These are phyloP conservation scores for Tetrapisispora phaffii DNA, from an alignment of 805 yeast species.

Conservation along the genomic window DNA sequence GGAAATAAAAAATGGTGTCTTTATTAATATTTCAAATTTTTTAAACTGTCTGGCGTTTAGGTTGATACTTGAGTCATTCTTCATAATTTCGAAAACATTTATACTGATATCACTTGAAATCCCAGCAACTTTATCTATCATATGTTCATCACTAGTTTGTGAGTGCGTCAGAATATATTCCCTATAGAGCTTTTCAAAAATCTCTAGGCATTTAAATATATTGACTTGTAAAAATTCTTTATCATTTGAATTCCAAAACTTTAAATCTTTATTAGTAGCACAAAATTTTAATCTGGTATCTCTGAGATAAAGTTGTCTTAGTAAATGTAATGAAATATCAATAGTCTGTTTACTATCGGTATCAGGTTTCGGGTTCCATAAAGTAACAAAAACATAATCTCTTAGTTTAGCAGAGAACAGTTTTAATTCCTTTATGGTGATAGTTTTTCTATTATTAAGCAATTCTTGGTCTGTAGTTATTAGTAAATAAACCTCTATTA, in stretches of 20 bases:
- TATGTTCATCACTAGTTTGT: slow-evolving; percentile 14
- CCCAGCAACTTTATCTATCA: neutral
- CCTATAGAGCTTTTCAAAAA: slow-evolving; percentile 21
- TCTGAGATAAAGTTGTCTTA: slow-evolving; percentile 22
- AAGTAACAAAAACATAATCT: slow-evolving; percentile 13
- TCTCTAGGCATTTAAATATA: slow-evolving; percentile 16
- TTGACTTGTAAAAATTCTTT: slow-evolving; percentile 13
- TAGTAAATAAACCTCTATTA: slow-evolving; percentile 18
- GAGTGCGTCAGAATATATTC: slow-evolving; percentile 9
- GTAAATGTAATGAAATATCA: slow-evolving; percentile 11
- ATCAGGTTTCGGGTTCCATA: slow-evolving; percentile 12
- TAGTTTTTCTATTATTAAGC: slow-evolving; percentile 8
- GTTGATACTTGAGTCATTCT: neutral
- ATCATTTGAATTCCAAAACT: slow-evolving; percentile 22
- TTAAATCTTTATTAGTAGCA: slow-evolving; percentile 8
- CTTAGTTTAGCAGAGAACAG: slow-evolving; percentile 14
- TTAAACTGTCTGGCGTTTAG: slow-evolving; percentile 15
- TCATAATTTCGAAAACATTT: slow-evolving; percentile 1
- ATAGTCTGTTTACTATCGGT: slow-evolving; percentile 2
- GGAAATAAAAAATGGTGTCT: slow-evolving; percentile 71
- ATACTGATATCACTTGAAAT: neutral
- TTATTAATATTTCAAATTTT: slow-evolving; percentile 44
- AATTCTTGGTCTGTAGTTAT: slow-evolving; percentile 25
- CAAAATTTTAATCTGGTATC: slow-evolving; percentile 23
- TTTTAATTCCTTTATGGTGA: slow-evolving; percentile 12